Conservation (phyloP, 306 rosid species). For the Vicia sativa region DNA sequence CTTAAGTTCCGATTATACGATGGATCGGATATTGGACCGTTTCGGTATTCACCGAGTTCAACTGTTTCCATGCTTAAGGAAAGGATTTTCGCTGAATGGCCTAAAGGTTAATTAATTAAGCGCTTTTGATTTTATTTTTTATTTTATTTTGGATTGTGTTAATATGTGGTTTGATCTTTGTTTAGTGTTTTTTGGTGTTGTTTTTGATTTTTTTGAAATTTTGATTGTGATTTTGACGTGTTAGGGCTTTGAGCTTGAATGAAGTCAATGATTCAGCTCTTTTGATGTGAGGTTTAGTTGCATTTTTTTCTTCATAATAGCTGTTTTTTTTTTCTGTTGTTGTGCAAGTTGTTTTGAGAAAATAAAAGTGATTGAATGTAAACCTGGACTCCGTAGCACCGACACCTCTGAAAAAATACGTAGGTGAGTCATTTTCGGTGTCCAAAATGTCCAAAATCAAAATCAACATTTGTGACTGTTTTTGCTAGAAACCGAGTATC, state of each 20-base stretch:
- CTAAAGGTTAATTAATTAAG: conserved; percentile 63
- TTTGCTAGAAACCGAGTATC: too few relatives aligned
- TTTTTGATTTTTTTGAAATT: not conserved
- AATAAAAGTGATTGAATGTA: too few relatives aligned
- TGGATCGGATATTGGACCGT: conserved; percentile 91
- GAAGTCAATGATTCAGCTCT: conserved; percentile 11
- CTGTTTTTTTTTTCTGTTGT: not conserved
- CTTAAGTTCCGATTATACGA: conserved; percentile 89
- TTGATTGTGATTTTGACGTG: conserved; percentile 23
- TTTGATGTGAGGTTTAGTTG: conserved; percentile 22
- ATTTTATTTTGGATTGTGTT: not conserved
- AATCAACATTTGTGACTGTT: too few relatives aligned
- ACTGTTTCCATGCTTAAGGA: conserved; percentile 77
- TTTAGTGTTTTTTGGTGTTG: conserved; percentile 6
- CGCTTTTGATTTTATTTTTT: not conserved
- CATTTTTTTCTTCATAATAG: not conserved
- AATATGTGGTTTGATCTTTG: not conserved
- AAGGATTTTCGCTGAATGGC: conserved; percentile 82
- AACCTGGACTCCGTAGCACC: not conserved
- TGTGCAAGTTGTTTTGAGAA: not conserved
- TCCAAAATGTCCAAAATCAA: too few relatives aligned
- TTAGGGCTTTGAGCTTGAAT: conserved; percentile 21
- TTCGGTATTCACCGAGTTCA: conserved; percentile 73
- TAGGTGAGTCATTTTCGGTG: too few relatives aligned
- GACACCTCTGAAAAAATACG: not conserved